Percentiles rank a stretch among this genome's conserved stretches.
Evolutionary conservation across 2,329 filamentous ascomycete species (phyloP).

Genomic region (Alternaria dauci): DNA sequence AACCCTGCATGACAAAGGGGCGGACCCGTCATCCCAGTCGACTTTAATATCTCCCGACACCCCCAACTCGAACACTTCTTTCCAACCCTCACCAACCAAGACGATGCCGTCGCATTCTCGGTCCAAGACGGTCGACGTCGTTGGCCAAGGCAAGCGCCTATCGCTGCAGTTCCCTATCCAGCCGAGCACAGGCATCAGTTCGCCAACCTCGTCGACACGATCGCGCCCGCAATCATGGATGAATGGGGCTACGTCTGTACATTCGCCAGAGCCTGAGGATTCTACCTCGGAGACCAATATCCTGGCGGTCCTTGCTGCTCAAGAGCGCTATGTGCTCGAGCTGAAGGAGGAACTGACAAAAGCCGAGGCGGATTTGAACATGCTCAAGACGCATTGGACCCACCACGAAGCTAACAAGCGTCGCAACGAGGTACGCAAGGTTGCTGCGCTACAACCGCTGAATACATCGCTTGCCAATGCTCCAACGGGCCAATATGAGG

Average conservation of each 20-base stretch:
- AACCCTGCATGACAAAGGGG: slow-evolving; percentile 40
- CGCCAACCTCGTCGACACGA: slow-evolving; percentile 42
- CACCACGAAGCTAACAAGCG: slow-evolving; percentile 79
- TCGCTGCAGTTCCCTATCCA: slow-evolving; percentile 61
- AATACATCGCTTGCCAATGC: slow-evolving; percentile 51
- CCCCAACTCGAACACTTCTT: slow-evolving; percentile 21
- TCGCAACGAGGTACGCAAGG: slow-evolving; percentile 67
- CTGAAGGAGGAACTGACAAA: slow-evolving; percentile 86
- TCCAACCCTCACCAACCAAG: slow-evolving; percentile 21
- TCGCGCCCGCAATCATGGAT: slow-evolving; percentile 53
- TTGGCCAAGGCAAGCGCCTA: slow-evolving; percentile 55
- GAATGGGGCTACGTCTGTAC: slow-evolving; percentile 39
- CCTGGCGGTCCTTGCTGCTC: slow-evolving; percentile 87
- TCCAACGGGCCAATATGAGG: slow-evolving; percentile 45
- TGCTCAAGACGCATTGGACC: slow-evolving; percentile 85
- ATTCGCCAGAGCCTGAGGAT: slow-evolving; percentile 34
- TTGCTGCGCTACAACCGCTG: slow-evolving; percentile 65
- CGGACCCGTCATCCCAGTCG: slow-evolving; percentile 23
- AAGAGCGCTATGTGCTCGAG: slow-evolving; percentile 90
- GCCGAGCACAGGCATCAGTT: slow-evolving; percentile 45
- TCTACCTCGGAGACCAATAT: slow-evolving; percentile 59
- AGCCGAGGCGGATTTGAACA: slow-evolving; percentile 78
- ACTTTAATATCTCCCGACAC: slow-evolving; percentile 22
- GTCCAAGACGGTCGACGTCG: slow-evolving; percentile 46
- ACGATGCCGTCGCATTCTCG: slow-evolving; percentile 42